Evolutionary conservation across 768 basidiomycete genomes (phyloP).

Genomic region (Albatrellus ellisii): DNA sequence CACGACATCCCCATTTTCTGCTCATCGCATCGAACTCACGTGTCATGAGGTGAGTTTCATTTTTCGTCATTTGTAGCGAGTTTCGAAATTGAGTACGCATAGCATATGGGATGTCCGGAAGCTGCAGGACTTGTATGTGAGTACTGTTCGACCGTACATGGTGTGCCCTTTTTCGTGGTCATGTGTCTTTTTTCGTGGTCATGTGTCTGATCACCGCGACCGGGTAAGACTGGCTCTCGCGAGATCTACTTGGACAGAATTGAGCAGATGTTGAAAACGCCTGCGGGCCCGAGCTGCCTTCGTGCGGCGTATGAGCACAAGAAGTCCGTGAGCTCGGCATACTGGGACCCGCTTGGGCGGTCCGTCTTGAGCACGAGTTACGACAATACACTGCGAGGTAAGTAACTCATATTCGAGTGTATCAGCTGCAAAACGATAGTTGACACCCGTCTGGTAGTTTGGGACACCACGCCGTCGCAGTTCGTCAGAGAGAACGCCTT

Average conservation of each 20-base stretch:
- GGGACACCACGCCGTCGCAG: constrained; percentile 49
- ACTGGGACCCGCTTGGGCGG: constrained; percentile 75
- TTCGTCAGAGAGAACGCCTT: constrained; percentile 37
- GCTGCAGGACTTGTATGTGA: no score
- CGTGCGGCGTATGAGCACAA: constrained; percentile 58
- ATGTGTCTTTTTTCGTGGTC: constrained; percentile 11
- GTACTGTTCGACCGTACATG: constrained; percentile 21
- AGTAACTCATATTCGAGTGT: constrained; percentile 17
- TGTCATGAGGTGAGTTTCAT: constrained; percentile 41
- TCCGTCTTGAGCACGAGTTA: constrained; percentile 77
- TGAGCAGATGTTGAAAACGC: constrained; percentile 34
- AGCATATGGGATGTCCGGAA: constrained; percentile 79
- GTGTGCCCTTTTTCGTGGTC: constrained; percentile 16
- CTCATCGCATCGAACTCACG: constrained; percentile 71
- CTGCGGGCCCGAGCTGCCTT: constrained; percentile 38
- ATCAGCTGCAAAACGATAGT: background rate
- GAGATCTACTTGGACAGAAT: constrained; percentile 31
- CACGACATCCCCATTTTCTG: constrained; percentile 47
- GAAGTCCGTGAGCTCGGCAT: constrained; percentile 72
- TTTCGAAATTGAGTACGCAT: background rate
- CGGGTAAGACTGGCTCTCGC: constrained; percentile 12
- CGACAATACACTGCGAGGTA: constrained; percentile 63
- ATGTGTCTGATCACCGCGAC: constrained; percentile 4
- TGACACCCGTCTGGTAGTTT: constrained; percentile 33
- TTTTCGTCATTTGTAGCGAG: background rate